Evolutionary conservation across 2,329 filamentous ascomycete species (phyloP).

Genomic region (Microdochium bolleyi): DNA sequence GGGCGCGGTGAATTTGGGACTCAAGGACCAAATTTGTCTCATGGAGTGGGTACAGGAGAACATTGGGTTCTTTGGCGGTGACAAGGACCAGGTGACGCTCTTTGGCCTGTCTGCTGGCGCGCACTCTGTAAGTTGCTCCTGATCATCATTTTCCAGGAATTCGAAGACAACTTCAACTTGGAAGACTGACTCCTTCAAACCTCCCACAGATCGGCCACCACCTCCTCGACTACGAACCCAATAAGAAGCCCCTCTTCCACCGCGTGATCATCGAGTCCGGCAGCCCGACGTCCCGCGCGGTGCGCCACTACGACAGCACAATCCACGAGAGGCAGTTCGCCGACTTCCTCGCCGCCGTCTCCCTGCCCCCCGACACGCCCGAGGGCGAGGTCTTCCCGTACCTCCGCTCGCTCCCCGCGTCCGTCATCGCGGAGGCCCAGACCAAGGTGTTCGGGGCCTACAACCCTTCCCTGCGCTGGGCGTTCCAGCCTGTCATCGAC

Average conservation of each 20-base stretch:
- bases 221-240: constrained; percentile 32
- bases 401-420: constrained; percentile 26
- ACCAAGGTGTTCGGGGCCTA: constrained; percentile 23
- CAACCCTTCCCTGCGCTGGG: constrained; percentile 26
- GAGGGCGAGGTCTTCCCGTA: constrained; percentile 35
- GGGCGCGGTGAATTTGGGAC: constrained; percentile 48
- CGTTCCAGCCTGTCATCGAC: constrained; percentile 48
- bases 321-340: constrained; percentile 40
- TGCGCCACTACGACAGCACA: constrained; percentile 31
- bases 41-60: constrained; percentile 49
- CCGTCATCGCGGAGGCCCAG: constrained; percentile 21
- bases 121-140: constrained; percentile 32
- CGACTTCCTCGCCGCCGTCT: constrained; percentile 36
- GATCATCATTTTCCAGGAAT: too few relatives aligned
- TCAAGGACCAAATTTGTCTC: constrained; percentile 41
- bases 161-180: too few relatives aligned
- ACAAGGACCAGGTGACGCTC: constrained; percentile 37
- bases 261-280: constrained; percentile 30
- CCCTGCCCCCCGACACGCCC: constrained; percentile 32
- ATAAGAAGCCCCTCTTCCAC: constrained; percentile 23
- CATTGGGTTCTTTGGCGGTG: constrained; percentile 43
- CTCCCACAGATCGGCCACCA: constrained; percentile 53
- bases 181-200: too few relatives aligned
- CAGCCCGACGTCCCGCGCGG: constrained; percentile 27
- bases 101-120: constrained; percentile 41